A percentile compares a stretch with the other conserved stretches of the same genome.
Evolutionary conservation across 345 rosid species (phyloP).

Genomic region (Melastoma malabathricum): DNA sequence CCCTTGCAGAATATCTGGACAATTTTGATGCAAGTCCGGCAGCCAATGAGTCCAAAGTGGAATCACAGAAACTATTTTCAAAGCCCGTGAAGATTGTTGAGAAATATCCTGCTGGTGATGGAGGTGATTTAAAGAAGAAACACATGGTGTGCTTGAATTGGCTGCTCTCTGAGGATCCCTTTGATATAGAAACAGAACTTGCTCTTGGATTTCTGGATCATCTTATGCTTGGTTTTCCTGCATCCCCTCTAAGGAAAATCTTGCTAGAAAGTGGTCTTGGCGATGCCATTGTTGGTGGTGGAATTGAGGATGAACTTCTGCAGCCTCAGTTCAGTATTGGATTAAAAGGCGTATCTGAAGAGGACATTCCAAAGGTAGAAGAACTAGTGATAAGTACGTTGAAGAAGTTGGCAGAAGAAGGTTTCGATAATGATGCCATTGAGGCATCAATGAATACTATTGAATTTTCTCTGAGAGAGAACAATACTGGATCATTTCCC

Average conservation of each 20-base stretch:
- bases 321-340: conserved; percentile 95
- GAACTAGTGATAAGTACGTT: conserved; percentile 61
- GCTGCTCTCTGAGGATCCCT: conserved; percentile 74
- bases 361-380: conserved; percentile 66
- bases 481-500: conserved; percentile 95
- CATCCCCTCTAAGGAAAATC: conserved; percentile 85
- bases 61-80: conserved; percentile 49
- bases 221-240: conserved; percentile 91
- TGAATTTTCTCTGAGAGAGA: conserved; percentile 93
- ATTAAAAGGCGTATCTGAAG: conserved; percentile 73
- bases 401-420: conserved; percentile 66
- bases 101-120: conserved; percentile 78
- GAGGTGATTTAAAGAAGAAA: conserved; percentile 71
- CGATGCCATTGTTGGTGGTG: conserved; percentile 86
- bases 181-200: conserved; percentile 85
- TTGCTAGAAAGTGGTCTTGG: conserved; percentile 94
- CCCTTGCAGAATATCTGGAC: conserved; percentile 62
- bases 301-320: conserved; percentile 83
- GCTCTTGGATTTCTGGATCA: conserved; percentile 85
- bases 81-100: conserved; percentile 68
- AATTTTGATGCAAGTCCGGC: conserved; percentile 60
- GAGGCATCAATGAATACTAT: conserved; percentile 99
- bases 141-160: conserved; percentile 92
- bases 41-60: conserved; percentile 46
- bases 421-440: conserved; percentile 78